Evolutionary conservation across 495 filamentous ascomycete genomes (phyloP).

Genomic region (Delitschia confertaspora): DNA sequence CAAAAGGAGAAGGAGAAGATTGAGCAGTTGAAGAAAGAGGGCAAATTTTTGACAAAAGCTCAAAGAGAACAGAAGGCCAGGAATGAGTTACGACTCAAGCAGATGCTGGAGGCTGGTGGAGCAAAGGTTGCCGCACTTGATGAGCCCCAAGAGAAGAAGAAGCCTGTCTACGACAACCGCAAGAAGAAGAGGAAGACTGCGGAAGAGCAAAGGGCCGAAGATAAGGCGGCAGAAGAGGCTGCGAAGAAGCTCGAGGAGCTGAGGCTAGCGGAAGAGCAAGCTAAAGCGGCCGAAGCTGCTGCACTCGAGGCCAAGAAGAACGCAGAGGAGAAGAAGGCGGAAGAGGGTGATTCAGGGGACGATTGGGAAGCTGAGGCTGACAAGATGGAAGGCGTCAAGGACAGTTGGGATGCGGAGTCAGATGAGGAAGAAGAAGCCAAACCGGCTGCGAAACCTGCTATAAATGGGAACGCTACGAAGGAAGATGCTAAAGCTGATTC

Average conservation of each 20-base stretch:
- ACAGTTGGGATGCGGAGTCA: conserved; percentile 85
- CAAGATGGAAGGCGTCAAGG: conserved; percentile 70
- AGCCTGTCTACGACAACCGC: conserved; percentile 58
- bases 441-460: conserved; percentile 26
- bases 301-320: conserved; percentile 49
- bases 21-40: conserved; percentile 90
- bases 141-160: conserved; percentile 57
- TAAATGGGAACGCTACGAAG: conserved; percentile 21
- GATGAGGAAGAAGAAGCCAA: conserved; percentile 62
- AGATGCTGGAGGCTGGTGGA: conserved; percentile 79
- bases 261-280: conserved; percentile 34
- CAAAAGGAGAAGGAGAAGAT: conserved; percentile 93
- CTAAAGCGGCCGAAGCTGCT: conserved; percentile 36
- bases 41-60: conserved; percentile 89
- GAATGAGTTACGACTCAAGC: conserved; percentile 80
- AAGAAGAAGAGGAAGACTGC: conserved; percentile 64
- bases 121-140: conserved; percentile 71
- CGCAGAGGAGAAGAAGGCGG: conserved; percentile 49
- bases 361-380: conserved; percentile 87
- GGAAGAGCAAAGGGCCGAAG: conserved; percentile 33
- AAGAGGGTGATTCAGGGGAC: conserved; percentile 54
- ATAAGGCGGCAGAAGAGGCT: conserved; percentile 50
- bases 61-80: conserved; percentile 78
- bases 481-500: conserved; percentile 4
- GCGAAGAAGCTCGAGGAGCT: conserved; percentile 40